Base-by-base conservation (phyloP, 345 rosid species). In the Rhodamnia argentea region DNA sequence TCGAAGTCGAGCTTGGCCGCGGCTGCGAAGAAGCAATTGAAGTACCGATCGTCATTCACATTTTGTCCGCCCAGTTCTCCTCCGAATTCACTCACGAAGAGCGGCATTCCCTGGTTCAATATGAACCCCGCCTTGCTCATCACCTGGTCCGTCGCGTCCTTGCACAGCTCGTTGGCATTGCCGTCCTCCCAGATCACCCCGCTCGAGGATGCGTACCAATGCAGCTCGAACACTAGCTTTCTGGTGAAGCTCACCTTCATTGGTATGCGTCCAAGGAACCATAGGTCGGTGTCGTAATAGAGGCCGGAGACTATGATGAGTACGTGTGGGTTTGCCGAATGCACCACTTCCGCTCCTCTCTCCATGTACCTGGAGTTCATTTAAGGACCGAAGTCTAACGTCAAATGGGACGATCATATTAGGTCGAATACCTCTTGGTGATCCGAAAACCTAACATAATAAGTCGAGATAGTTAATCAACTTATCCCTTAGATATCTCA, bases 301-400 rank as follows among this genome's bases (percentile, higher is more conserved):
- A 95, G 91, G 64, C 99, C 99, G 0, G 99, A 97, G 32, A 95
- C 93, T 60, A 97, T 93, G 24, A 97, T 93, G 11, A 97, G 96
- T 62, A 96, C 89, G 29, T 93, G 85, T 13, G 94, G 98, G 84
- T 97, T 97, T 40, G 94, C 94, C 53, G 90, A 76, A 87, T 97
- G 96, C 83, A 96, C 97, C 26, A 94, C 96, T 86, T 96, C 99
- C 0, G 99, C 99, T 83, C 98, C 98, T 87, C 87, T 88, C 86
- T 93, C 91, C 98, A 95, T 95, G 89, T 95, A 94, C 90, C 95
- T 95, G 52, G 29, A 52, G 26, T 29, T 24, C 42, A 57, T 70
- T 64, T 16, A 37, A 27, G 10, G 42, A 78, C 52, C 10, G 9
- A 74, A n/a, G 52, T 51, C 3, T 2, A 85, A 53, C 11, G 26